Base-by-base conservation (phyloP, 2,329 filamentous ascomycete species). In the Penicillium rolfsii region DNA sequence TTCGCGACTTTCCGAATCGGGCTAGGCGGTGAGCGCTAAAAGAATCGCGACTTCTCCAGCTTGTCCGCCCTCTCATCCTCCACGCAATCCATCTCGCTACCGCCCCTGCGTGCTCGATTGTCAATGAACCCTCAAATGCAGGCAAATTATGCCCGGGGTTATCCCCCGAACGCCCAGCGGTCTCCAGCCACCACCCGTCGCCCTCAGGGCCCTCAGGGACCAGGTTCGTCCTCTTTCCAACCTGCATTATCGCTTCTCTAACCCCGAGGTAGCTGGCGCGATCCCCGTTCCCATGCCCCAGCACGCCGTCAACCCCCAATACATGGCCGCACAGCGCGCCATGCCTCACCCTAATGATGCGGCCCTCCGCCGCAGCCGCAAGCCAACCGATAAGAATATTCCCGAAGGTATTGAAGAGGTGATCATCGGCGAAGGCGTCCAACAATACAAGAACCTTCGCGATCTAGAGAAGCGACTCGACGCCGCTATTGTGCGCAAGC, bases 331-430 rank as follows among this genome's bases (percentile, higher is more conserved):
- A 24, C 75, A 75, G 65, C 77, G 76, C 60, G 69, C 70, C 57
- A 74, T 75, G 63, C 63, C 73, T 38, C 74, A 76, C 48, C 73
- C 74, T 28, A 76, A 74, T 35, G 77, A 79, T 48, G 72, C 74
- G 64, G 88, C 90, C 49, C 92, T 93, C 76, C 87, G 93, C 63
- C 88, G 91, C 68, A 92, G 91, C 73, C 88, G 89, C 73, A 96
- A 94, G 78, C 95, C 95, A 1, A 97, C 93, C 60, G 95, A 99
- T 78, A 96, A 92, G 83, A 95, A 92, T 70, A 87, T 99, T 28
- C 93, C 95, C 41, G 93, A 98, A 66, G 93, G 91, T 58, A 84
- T 97, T 48, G 93, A 96, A 69, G 88, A 92, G 52, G 86, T 90
- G 65, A 86, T 92, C 63, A 87, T 96, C 65, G 92, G 91, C 64